Evolutionary conservation across 192 early-diverging fungal species (phyloP), one percentile per base, ranked within the genome.

Genomic region (Podila verticillata): DNA sequence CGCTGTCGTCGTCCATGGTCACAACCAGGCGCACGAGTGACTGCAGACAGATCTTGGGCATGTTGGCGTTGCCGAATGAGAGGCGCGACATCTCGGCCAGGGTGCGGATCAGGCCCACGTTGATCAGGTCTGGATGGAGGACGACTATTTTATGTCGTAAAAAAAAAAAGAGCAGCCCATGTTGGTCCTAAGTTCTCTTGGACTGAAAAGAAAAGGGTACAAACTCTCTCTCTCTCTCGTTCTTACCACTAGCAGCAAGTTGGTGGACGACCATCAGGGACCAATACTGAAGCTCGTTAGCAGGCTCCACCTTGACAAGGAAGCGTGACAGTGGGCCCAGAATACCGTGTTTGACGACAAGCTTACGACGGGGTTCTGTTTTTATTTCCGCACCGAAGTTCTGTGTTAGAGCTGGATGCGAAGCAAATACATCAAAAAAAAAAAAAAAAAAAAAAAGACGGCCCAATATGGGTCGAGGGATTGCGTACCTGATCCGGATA

Each of bases 211-310:
- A n/a, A n/a, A n/a, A n/a, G n/a, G n/a, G n/a, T n/a, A n/a, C n/a
- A n/a, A n/a, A n/a, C n/a, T n/a, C n/a, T n/a, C n/a, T n/a, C n/a
- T n/a, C n/a, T n/a, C n/a, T n/a, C n/a, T n/a, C 15, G 7, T 7
- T 20, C 59, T 56, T 86, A 94, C 91, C 93, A 30, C 75, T 83
- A 20, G 91, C 70, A 0, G 89, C 87, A 2, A 95, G 73, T 68
- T 95, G 93, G 78, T 95, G 92, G 15, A 94, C 61, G 2, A 95
- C 84, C 83, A 94, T 88, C 36, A 95, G 69, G 13, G 86, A 89
- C 94, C 94, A 95, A 66, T 94, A 95, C 54, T 91, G 92, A 5
- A 95, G 83, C 51, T 95, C 94, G 57, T 90, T 95, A 56, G 90
- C 92, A 15, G 84, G 88, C 24, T 85, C 77, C 10, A 86, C 71